Conservation (phyloP, 208 protist genomes). For the Trypanosoma melophagium region DNA sequence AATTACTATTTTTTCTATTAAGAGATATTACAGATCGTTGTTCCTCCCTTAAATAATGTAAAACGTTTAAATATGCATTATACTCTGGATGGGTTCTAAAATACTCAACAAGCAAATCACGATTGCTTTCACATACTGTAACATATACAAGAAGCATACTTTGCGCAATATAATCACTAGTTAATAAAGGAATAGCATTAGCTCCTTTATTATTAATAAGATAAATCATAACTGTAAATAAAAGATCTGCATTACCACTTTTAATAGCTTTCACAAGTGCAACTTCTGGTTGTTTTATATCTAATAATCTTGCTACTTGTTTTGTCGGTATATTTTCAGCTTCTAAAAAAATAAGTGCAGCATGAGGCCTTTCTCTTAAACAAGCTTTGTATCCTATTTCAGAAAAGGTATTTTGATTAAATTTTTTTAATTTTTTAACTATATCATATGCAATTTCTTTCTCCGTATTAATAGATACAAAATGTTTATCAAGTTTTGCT, state of each 20-base stretch:
- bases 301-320: slow-evolving; percentile 62
- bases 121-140: slow-evolving; percentile 36
- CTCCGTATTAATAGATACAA: slow-evolving; percentile 28
- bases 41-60: slow-evolving; percentile 57
- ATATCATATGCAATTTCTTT: slow-evolving; percentile 40
- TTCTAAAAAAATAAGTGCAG: slow-evolving; percentile 59
- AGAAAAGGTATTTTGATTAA: slow-evolving; percentile 46
- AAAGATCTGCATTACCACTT: slow-evolving; percentile 48
- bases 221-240: slow-evolving; percentile 68
- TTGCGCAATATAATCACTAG: slow-evolving; percentile 24
- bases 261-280: slow-evolving; percentile 52
- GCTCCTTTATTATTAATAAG: slow-evolving; percentile 49
- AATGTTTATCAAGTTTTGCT: slow-evolving; percentile 64
- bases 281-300: slow-evolving; percentile 66
- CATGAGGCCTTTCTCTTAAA: slow-evolving; percentile 40
- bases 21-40: slow-evolving; percentile 28
- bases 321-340: slow-evolving; percentile 47
- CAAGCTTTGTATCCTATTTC: slow-evolving; percentile 61
- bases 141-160: slow-evolving; percentile 56
- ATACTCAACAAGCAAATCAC: slow-evolving; percentile 40
- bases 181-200: slow-evolving; percentile 36
- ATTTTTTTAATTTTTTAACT: slow-evolving; percentile 49
- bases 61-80: slow-evolving; percentile 41
- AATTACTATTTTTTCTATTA: slow-evolving; percentile 35
- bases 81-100: slow-evolving; percentile 45